phyloP scores from a whole-genome alignment of 306 rosid species.

The Hippophae tibetana region DNA sequence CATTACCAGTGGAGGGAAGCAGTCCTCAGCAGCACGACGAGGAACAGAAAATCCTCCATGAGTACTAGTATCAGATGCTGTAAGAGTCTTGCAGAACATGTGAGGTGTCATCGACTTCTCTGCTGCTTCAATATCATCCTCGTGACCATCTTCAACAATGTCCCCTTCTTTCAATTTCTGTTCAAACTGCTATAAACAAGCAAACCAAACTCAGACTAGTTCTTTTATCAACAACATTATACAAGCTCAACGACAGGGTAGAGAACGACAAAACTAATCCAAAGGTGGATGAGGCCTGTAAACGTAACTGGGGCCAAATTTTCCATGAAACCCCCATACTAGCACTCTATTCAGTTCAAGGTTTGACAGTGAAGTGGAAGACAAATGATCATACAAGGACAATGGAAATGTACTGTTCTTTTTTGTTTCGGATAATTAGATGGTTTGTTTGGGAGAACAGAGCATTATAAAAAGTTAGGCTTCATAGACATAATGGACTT shows the following conservation, averaged over 20 bases:
- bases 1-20: conserved; percentile 92
- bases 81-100: conserved; percentile 98
- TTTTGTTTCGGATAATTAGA: too few species aligned
- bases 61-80: conserved; percentile 98
- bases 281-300: too few species aligned
- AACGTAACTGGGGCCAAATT: too few species aligned
- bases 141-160: conserved; percentile 48
- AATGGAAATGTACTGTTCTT: too few species aligned
- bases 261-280: too few species aligned
- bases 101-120: conserved; percentile 83
- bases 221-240: neutral
- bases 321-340: too few species aligned
- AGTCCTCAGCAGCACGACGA: conserved; percentile 99
- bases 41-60: conserved; percentile 99
- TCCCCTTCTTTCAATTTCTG: conserved; percentile 43
- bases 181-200: conserved; percentile 42
- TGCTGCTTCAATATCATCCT: conserved; percentile 52
- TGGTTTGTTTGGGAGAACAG: too few species aligned
- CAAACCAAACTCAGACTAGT: conserved; percentile 14
- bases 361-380: too few species aligned
- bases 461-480: too few species aligned
- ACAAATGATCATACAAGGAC: too few species aligned
- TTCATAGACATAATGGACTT: too few species aligned
- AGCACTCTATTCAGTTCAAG: too few species aligned
- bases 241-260: neutral